Base-by-base conservation (phyloP, 345 rosid species). In the Ceriops decandra region DNA sequence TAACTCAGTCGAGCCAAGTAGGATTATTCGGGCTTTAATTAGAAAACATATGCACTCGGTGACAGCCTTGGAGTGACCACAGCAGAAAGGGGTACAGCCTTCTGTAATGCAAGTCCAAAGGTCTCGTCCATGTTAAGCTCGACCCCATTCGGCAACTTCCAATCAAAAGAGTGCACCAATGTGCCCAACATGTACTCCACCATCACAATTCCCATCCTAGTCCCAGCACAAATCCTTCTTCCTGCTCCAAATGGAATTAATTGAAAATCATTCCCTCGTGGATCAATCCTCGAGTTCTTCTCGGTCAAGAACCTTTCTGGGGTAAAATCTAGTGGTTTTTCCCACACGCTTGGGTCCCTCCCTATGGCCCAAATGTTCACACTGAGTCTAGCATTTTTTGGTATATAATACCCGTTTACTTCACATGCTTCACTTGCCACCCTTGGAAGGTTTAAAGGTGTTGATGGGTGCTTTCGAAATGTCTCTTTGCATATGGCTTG, bases 401-500 rank as follows among this genome's bases (percentile, higher is more conserved):
- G 90, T 59, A 87, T 79, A 24, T 79, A 81, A 33, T 33, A 33
- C 36, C 36, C 36, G 36, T 33, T 33, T 33, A 87, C 77, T 5
- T 78, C 74, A 28, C 86, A 83, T 11, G 82, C 76, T 52, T 85
- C 56, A 17, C 70, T 38, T 0, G 86, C 68, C 36, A 82, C 36
- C 22, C 88, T 79, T 0, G 88, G 89, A 1, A 83, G 66, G 73
- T 84, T 83, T 17, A 85, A 68, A 5, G 89, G 92, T 0, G 86
- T 81, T 1, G 88, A 80, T 6, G 89, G 92, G 70, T 85, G 92
- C 63, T 80, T 82, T n/a, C 88, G 72, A 28, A 69, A 76, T 0
- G 86, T 66, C 64, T 85, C 92, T 70, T 83, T 87, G 77, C 88
- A 82, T 52, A 84, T 80, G 52, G 93, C 86, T 71, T 70, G 80